A percentile compares a stretch with the other conserved stretches of the same genome.
phyloP scores from a whole-genome alignment of 257 asterid genomes.

The Scutellaria baicalensis region DNA sequence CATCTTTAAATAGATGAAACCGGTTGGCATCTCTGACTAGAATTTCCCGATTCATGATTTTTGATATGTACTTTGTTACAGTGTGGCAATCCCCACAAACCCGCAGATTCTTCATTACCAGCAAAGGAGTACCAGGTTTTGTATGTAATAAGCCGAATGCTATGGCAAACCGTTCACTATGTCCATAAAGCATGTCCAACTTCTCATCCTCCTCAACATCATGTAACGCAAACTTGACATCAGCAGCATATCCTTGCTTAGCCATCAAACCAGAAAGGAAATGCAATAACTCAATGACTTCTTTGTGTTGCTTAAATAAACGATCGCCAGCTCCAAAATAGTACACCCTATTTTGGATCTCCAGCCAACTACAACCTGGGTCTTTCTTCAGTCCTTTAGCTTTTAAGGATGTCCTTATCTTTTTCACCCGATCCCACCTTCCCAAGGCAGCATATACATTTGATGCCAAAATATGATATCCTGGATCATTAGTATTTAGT shows the following conservation, averaged over 20 bases:
- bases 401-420: slow-evolving; percentile 44
- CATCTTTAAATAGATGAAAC: slow-evolving; percentile 58
- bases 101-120: slow-evolving; percentile 57
- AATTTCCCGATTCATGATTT: slow-evolving; percentile 44
- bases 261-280: slow-evolving; percentile 39
- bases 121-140: slow-evolving; percentile 42
- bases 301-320: slow-evolving; percentile 33
- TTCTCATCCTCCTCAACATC: slow-evolving; percentile 54
- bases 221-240: slow-evolving; percentile 41
- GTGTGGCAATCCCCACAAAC: slow-evolving; percentile 71
- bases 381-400: slow-evolving; percentile 55
- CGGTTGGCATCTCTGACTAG: slow-evolving; percentile 55
- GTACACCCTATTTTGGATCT: slow-evolving; percentile 40
- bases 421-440: slow-evolving; percentile 62
- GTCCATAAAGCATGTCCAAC: slow-evolving; percentile 42
- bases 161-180: slow-evolving; percentile 61
- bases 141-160: slow-evolving; percentile 54
- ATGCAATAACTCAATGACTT: slow-evolving; percentile 33
- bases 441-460: slow-evolving; percentile 65
- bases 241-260: slow-evolving; percentile 55
- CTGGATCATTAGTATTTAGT: slow-evolving; percentile 50
- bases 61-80: slow-evolving; percentile 47
- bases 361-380: slow-evolving; percentile 78
- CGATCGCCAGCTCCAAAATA: slow-evolving; percentile 43
- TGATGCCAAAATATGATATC: slow-evolving; percentile 68